Percentiles rank a stretch among this genome's conserved stretches.
phyloP scores from a whole-genome alignment of 768 basidiomycete genomes.

The Neoboletus brunneissimus region DNA sequence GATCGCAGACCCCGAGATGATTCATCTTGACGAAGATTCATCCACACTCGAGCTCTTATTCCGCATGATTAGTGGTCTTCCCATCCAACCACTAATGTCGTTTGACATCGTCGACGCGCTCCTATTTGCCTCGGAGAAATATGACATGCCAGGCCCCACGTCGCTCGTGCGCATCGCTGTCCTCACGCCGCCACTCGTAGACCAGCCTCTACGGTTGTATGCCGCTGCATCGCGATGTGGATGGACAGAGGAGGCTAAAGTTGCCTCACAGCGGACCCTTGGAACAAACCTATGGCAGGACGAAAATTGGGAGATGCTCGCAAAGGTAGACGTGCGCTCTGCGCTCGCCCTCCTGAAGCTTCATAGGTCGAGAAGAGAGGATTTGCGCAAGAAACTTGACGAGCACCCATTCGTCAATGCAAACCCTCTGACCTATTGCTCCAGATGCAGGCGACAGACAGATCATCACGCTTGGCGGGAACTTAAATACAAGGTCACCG shows the following conservation, averaged over 20 bases:
- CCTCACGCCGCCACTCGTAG: slow-evolving; percentile 48
- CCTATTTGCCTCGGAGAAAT: slow-evolving; percentile 65
- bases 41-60: slow-evolving; percentile 54
- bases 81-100: slow-evolving; percentile 46
- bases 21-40: slow-evolving; percentile 58
- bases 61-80: slow-evolving; percentile 59
- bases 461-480: slow-evolving; percentile 66
- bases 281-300: slow-evolving; percentile 48
- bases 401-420: slow-evolving; percentile 57
- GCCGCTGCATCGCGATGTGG: slow-evolving; percentile 54
- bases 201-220: slow-evolving; percentile 53
- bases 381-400: slow-evolving; percentile 46
- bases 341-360: slow-evolving; percentile 54
- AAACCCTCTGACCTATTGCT: slow-evolving; percentile 41
- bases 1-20: slow-evolving; percentile 31
- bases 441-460: slow-evolving; percentile 45
- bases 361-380: slow-evolving; percentile 51
- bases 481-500: slow-evolving; percentile 53
- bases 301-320: slow-evolving; percentile 43
- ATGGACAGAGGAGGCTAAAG: slow-evolving; percentile 55
- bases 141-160: slow-evolving; percentile 64
- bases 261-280: slow-evolving; percentile 56
- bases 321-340: slow-evolving; percentile 48
- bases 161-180: slow-evolving; percentile 60
- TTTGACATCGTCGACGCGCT: slow-evolving; percentile 55